Conservation (phyloP, 345 rosid species). For the Lepidium africanum region DNA sequence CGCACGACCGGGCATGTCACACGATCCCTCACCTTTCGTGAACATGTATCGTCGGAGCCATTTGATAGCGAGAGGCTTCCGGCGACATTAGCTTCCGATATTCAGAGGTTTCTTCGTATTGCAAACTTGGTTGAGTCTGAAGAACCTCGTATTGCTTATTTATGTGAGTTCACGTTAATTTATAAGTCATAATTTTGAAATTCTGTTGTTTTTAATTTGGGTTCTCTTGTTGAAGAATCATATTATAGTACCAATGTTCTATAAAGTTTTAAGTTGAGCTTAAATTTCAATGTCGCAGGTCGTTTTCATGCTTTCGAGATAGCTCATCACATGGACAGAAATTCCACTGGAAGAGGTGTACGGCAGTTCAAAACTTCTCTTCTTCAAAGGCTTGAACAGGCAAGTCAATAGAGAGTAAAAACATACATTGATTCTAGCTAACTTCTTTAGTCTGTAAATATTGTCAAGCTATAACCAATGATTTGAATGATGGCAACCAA, state of each 20-base stretch:
- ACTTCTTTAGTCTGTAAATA: background rate
- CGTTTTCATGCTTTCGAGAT: conserved; percentile 79
- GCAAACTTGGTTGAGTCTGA: conserved; percentile 62
- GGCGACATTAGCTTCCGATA: conserved; percentile 57
- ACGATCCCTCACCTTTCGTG: conserved; percentile 35
- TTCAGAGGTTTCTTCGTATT: conserved; percentile 79
- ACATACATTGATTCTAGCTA: background rate
- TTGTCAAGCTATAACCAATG: background rate
- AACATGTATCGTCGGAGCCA: conserved; percentile 46
- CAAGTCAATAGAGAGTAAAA: conserved; percentile 1
- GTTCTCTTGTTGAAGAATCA: conserved; percentile 2
- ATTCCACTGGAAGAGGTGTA: conserved; percentile 75
- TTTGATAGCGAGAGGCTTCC: conserved; percentile 95
- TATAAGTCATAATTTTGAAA: background rate
- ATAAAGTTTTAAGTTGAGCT: background rate
- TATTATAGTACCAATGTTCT: background rate
- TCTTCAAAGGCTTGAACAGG: conserved; percentile 79
- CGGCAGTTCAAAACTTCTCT: conserved; percentile 91
- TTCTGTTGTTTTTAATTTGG: background rate
- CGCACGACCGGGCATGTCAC: conserved; percentile 16
- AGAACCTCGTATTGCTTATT: conserved; percentile 82
- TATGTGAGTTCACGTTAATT: conserved; percentile 35
- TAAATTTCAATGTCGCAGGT: conserved; percentile 35
- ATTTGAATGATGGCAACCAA: background rate
- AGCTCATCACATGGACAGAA: conserved; percentile 68